phyloP scores from a whole-genome alignment of 2,329 filamentous ascomycete species.

The Microcyclospora tardicrescens region DNA sequence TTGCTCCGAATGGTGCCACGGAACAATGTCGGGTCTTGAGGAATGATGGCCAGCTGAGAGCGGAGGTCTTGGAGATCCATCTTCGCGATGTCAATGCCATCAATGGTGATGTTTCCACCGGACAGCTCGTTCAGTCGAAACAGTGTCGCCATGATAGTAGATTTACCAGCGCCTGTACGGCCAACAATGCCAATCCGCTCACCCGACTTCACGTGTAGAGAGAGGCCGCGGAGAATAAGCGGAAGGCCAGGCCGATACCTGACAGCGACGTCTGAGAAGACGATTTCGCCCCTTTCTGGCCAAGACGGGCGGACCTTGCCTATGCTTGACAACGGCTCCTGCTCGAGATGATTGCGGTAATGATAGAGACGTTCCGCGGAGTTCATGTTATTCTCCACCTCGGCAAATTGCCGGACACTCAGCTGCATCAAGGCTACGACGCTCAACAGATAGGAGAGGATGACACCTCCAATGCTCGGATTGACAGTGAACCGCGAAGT shows the following conservation, averaged over 20 bases:
- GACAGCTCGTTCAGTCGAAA: conserved; percentile 28
- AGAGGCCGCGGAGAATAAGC: conserved; percentile 64
- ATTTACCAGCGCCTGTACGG: conserved; percentile 53
- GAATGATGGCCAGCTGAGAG: conserved; percentile 62
- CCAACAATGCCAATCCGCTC: conserved; percentile 92
- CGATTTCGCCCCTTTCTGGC: conserved; percentile 67
- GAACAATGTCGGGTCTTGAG: conserved; percentile 71
- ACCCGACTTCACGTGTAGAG: conserved; percentile 64
- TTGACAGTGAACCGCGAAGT: conserved; percentile 66
- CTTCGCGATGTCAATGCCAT: conserved; percentile 21
- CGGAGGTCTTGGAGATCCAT: conserved; percentile 29
- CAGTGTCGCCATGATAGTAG: conserved; percentile 3
- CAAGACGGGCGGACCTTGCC: conserved; percentile 46
- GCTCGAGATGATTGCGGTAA: conserved; percentile 69
- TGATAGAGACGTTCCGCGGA: conserved; percentile 90
- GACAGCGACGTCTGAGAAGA: conserved; percentile 74
- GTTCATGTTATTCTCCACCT: conserved; percentile 96
- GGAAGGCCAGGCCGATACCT: conserved; percentile 74
- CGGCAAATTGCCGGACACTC: conserved; percentile 77
- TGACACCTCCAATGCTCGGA: conserved; percentile 79
- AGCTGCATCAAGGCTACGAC: conserved; percentile 88
- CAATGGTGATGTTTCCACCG: conserved; percentile 47
- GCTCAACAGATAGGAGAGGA: conserved; percentile 78
- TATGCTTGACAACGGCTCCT: conserved; percentile 39
- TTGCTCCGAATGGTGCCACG: conserved; percentile 66